Evolutionary conservation across 371 early-diverging fungal species (phyloP), one percentile per base, ranked within the genome.

Genomic region (Actinomortierella ambigua): DNA sequence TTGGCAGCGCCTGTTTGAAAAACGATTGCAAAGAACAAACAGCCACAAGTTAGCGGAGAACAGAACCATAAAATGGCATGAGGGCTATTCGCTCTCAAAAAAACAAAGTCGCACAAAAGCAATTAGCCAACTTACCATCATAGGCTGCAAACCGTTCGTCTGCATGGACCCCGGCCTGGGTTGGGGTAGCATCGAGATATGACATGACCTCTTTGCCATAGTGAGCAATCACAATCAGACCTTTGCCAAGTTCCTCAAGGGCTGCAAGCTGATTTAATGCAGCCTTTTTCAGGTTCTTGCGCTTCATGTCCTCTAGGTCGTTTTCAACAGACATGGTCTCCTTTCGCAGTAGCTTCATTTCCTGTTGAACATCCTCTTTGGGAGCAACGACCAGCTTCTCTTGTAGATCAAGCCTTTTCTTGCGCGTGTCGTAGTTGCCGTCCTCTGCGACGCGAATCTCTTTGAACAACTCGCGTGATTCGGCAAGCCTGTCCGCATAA

Each of bases 401-500:
- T 17, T 71, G 66, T 22, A 71, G 26, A 34, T 71, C 71, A 42
- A 71, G 50, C 24, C 62, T 71, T 20, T 66, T 61, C 48, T 71
- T 71, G 29, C 71, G 71, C 5, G 62, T 29, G 15, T 62, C 54
- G 13, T 65, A 71, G 60, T 71, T 71, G 13, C 57, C 63, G 26
- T 71, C 71, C 50, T 71, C 71, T 8, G 71, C 71, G 20, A 59
- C 59, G 0, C 71, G 61, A 23, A 71, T 59, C 43, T 71, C 71
- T 55, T 71, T 71, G 60, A 71, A 71, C 17, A 61, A 39, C 23
- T 71, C 71, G 2, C 71, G 62, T 27, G 62, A 61, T 46, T 65
- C 59, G 0, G 52, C 66, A 0, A 71, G 53, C 17, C 66, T 61
- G 24, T 61, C 28, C 40, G 63, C 50, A 43, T 71, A 65, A 20